phyloP scores from a whole-genome alignment of 805 yeast species.

The Nakazawaea laoshanensis region DNA sequence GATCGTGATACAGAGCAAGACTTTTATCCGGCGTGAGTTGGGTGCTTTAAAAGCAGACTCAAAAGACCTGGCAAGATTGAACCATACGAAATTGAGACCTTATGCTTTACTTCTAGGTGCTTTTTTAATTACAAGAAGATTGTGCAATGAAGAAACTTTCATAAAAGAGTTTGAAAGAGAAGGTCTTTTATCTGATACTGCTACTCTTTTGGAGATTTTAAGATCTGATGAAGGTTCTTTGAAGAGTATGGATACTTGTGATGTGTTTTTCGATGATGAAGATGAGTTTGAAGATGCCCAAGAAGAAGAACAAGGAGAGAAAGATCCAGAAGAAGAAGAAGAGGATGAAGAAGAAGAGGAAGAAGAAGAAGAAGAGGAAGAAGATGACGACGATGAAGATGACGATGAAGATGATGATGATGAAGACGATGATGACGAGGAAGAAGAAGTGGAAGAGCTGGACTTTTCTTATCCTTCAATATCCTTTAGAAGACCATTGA shows the following conservation, averaged over 20 bases:
- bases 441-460: conserved; percentile 17
- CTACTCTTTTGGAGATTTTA: conserved; percentile 21
- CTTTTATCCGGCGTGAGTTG: conserved; percentile 15
- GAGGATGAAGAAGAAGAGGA: conserved; percentile 15
- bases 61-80: conserved; percentile 1
- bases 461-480: conserved; percentile 14
- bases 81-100: conserved; percentile 18
- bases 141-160: conserved; percentile 38
- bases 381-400: conserved; percentile 17
- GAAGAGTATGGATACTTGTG: conserved; percentile 2
- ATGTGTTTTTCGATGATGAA: conserved; percentile 12
- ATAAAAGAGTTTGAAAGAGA: conserved; percentile 53
- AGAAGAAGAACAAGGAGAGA: conserved; percentile 14
- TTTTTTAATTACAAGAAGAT: conserved; percentile 33
- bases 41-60: not conserved
- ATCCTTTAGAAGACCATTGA: conserved; percentile 12
- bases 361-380: conserved; percentile 18
- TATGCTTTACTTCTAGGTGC: conserved; percentile 42
- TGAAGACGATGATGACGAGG: conserved; percentile 15
- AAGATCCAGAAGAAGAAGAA: conserved; percentile 15
- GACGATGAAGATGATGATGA: conserved; percentile 14
- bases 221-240: conserved; percentile 10
- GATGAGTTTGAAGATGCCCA: conserved; percentile 13
- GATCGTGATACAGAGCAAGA: conserved; percentile 45
- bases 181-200: conserved; percentile 55